Conservation (phyloP, 345 rosid genomes). For the Hypericum androsaemum region DNA sequence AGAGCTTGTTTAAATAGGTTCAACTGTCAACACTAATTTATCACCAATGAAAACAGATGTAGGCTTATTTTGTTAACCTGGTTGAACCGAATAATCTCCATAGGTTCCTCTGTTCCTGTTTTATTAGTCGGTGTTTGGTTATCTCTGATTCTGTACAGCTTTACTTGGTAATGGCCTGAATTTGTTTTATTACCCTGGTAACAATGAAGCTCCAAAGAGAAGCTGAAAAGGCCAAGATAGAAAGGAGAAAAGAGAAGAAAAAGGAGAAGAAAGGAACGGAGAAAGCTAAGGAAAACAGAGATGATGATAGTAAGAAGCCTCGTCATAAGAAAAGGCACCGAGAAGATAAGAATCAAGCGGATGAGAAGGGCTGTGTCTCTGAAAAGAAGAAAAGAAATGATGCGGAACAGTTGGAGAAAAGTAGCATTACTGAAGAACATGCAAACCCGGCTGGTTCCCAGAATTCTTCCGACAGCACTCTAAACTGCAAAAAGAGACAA, state of each 20-base stretch:
- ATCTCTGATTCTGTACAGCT: too few species aligned
- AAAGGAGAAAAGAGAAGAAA: slow-evolving; percentile 9
- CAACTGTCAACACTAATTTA: too few species aligned
- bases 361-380: slow-evolving; percentile 21
- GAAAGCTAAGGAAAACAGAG: slow-evolving; percentile 23
- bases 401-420: slow-evolving; percentile 17
- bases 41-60: too few species aligned
- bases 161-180: not conserved
- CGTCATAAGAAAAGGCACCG: slow-evolving; percentile 30
- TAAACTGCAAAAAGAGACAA: slow-evolving; percentile 25
- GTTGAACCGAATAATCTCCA: too few species aligned
- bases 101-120: too few species aligned
- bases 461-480: slow-evolving; percentile 18
- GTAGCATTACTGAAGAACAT: slow-evolving; percentile 26
- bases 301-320: slow-evolving; percentile 23
- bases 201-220: slow-evolving; percentile 19
- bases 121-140: too few species aligned
- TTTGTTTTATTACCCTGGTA: not conserved
- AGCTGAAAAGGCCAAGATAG: slow-evolving; percentile 25
- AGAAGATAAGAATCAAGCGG: slow-evolving; percentile 21
- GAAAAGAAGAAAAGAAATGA: slow-evolving; percentile 19
- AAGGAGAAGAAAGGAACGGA: slow-evolving; percentile 20
- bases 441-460: slow-evolving; percentile 30
- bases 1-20: too few species aligned
- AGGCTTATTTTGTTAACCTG: too few species aligned